Conservation (phyloP, 225 moss, liverwort and hornwort species). For the Sphagnum contortum region DNA sequence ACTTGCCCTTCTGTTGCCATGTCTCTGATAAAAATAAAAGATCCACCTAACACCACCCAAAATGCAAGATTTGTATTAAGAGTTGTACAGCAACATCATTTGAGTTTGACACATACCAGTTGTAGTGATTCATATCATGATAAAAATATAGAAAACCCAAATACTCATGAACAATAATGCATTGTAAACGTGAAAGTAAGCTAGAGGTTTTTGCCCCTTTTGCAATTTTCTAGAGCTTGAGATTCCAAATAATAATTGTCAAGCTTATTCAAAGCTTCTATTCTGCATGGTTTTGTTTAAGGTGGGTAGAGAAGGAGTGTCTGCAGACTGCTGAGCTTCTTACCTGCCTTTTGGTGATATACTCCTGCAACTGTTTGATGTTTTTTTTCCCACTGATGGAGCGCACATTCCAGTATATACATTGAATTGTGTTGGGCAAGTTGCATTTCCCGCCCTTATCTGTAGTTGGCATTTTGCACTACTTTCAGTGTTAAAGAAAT, state of each 20-base stretch:
- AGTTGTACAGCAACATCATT: too few species aligned
- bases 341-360: slow-evolving; percentile 36
- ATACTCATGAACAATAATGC: too few species aligned
- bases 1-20: slow-evolving; percentile 37
- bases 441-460: neutral
- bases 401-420: slow-evolving; percentile 54
- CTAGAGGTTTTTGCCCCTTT: too few species aligned
- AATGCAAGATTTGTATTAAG: too few species aligned
- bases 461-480: slow-evolving; percentile 25
- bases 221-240: too few species aligned
- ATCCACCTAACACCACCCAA: slow-evolving; percentile 21
- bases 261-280: too few species aligned
- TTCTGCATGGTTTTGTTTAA: neutral
- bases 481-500: neutral
- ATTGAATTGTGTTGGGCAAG: slow-evolving; percentile 9
- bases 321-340: neutral
- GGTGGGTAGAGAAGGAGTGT: neutral
- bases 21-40: slow-evolving; percentile 44
- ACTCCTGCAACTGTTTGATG: slow-evolving; percentile 32
- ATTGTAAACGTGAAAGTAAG: too few species aligned
- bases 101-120: too few species aligned
- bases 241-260: too few species aligned
- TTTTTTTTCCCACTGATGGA: slow-evolving; percentile 54
- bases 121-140: too few species aligned
- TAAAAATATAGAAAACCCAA: too few species aligned